A percentile compares a stretch with the other conserved stretches of the same genome.
Evolutionary conservation across 1,139 yeast species (phyloP).

Genomic region (Taphrina pruni): DNA sequence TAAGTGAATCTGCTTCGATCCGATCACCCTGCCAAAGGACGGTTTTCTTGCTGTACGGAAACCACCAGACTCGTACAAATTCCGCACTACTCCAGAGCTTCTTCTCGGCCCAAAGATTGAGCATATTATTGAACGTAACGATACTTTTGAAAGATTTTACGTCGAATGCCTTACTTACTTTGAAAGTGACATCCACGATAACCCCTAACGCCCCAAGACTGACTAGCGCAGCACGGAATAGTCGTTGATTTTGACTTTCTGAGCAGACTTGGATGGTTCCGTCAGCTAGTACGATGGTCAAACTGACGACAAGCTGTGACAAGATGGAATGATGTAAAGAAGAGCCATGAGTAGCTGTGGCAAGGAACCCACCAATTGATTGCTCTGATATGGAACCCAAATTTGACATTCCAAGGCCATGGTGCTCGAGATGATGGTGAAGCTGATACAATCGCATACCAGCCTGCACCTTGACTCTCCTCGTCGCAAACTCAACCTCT

Average conservation of each 20-base stretch:
- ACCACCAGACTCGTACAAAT: slow-evolving; percentile 96
- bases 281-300: slow-evolving; percentile 70
- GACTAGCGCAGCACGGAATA: slow-evolving; percentile 82
- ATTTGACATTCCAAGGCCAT: slow-evolving; percentile 82
- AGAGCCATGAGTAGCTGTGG: slow-evolving; percentile 97
- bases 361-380: slow-evolving; percentile 88
- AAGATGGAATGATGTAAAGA: slow-evolving; percentile 90
- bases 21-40: slow-evolving; percentile 83
- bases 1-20: slow-evolving; percentile 72
- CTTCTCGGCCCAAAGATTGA: slow-evolving; percentile 65
- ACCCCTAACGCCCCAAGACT: slow-evolving; percentile 92
- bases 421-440: slow-evolving; percentile 66
- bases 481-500: slow-evolving; percentile 56
- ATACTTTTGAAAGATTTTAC: slow-evolving; percentile 82
- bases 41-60: slow-evolving; percentile 85
- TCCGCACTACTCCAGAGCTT: slow-evolving; percentile 85
- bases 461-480: slow-evolving; percentile 86
- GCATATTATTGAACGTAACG: slow-evolving; percentile 71
- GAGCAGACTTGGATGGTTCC: slow-evolving; percentile 78
- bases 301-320: slow-evolving; percentile 80
- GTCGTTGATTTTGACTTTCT: slow-evolving; percentile 66
- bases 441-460: slow-evolving; percentile 83
- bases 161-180: slow-evolving; percentile 83
- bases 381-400: slow-evolving; percentile 95
- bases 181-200: slow-evolving; percentile 82